Base-by-base conservation (phyloP, 768 basidiomycete genomes). In the Lentinula lateritia region DNA sequence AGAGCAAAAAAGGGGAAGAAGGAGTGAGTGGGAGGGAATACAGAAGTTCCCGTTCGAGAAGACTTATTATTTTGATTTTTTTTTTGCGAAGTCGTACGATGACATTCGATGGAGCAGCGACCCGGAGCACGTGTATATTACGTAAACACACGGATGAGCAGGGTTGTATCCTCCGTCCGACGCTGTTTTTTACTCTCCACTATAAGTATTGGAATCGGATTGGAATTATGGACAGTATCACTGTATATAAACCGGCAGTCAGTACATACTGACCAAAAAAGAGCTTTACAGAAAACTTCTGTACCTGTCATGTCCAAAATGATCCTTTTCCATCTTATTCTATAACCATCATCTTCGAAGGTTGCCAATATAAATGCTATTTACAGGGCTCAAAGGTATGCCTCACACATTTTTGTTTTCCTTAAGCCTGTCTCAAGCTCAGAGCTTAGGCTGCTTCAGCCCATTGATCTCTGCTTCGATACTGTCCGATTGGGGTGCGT, bases 401-500 rank as follows among this genome's bases (percentile, higher is more conserved):
- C 23, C 18, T 13, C 45, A 7, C 7, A 8, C 7, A 23, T 2
- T 46, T 52, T 34, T 18, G 9, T 8, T 36, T 7, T 10, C 9
- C 34, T 5, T 15, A 12, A 36, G 28, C 50, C 6, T 16, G 3
- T 28, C 28, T 38, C 5, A 35, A 18, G 38, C 16, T 54, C 20
- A 35, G 28, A 28, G 28, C 28, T 28, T n/a, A 58, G 56, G 45
- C 3, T 59, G 58, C 46, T 59, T 59, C 48, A 59, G 58, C 34
- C 58, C 58, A 12, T 15, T 35, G 16, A 32, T 50, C n/a, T 50
- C 45, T 35, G 16, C 28, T 48, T 38, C 45, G 13, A 6, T 59
- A 23, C 46, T 43, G 48, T 59, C 48, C 38, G n/a, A 32, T 16
- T 59, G 58, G 58, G 45, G 58, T 59, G 45, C 56, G 42, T n/a